Evolutionary conservation across 2,329 filamentous ascomycete species (phyloP), one percentile per base, ranked within the genome.

Genomic region (Penicillium sp.): DNA sequence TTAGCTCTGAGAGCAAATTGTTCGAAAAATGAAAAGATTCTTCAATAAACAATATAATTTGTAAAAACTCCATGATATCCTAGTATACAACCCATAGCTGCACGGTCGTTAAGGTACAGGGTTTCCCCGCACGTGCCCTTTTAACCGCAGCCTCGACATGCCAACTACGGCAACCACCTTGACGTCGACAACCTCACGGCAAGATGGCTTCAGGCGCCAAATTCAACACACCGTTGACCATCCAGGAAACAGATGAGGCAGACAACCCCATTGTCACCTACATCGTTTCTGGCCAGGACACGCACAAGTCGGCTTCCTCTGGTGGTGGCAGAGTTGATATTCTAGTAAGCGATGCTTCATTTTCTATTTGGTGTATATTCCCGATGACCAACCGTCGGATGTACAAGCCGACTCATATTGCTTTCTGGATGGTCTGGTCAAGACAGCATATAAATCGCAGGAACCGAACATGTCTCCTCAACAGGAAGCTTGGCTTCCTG

Each of bases 241-340:
- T 78, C 37, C 70, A 55, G 14, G 76, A 78, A 60, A 73, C 74
- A 25, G 82, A 86, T 68, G 82, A 85, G 59, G 80, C 82, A 22
- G 83, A 83, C 26, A 78, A 78, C 60, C 70, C 81, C 13, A 78
- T 75, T 3, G 77, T 79, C 6, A 83, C 81, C 0, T 86, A 85
- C 64, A 69, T 85, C 57, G 78, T 80, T 56, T 79, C 80, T 3
- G 65, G 69, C 51, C 63, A 71, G 22, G 55, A 61, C 53, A 54
- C 45, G 45, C 26, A 46, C 37, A 58, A 57, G 52, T 58, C 51
- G 16, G 58, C 65, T 33, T 65, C 65, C 28, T 70, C 19, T 13
- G 26, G 28, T 19, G 52, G 55, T 43, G 73, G 71, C 19, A 76
- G 83, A 48, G 68, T 85, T 52, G 83, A 85, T 71, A 70, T 83